Evolutionary conservation across 2,329 filamentous ascomycete species (phyloP), one percentile per base, ranked within the genome.

Genomic region (Blumeria graminis): DNA sequence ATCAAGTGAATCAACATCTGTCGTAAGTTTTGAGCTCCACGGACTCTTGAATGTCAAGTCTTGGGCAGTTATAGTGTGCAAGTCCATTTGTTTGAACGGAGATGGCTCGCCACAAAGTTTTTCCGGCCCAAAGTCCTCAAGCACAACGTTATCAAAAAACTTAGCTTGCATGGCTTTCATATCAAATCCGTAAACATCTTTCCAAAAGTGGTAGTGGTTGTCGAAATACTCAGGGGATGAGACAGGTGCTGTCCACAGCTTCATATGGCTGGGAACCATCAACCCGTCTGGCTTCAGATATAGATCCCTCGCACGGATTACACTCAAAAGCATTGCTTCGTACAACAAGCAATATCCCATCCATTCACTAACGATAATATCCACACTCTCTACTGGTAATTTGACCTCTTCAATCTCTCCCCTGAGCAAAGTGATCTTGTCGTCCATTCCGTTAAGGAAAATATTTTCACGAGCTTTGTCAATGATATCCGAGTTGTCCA

Each of bases 351-450:
- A 86, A 67, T 96, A 96, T 34, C 89, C 89, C 89, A 96, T 96
- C 89, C 89, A 96, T 69, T 96, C 89, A 58, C 86, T 93, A 59
- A 96, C 82, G 66, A 96, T 94, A 64, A 96, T 83, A 69, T 96
- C 90, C 50, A 95, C 89, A 65, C 89, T 74, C 56, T 80, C 74
- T 7, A 90, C 82, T 1, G 85, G 88, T 22, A 88, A 75, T 57
- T 70, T 74, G 56, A 94, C 84, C 62, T 95, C 88, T 68, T 96
- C 90, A 59, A 95, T 85, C 65, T 86, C 86, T 39, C 90, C 89
- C 60, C 82, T 79, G 53, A 94, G 72, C 63, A 85, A 87, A 46
- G 82, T 87, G 64, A 96, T 87, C 28, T 75, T 74, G 63, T 81
- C 74, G 32, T 78, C 75, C 39, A 94, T 77, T 0, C 79, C 80